phyloP scores from a whole-genome alignment of 495 filamentous ascomycete genomes.

The Aspergillus incahuasiensis region DNA sequence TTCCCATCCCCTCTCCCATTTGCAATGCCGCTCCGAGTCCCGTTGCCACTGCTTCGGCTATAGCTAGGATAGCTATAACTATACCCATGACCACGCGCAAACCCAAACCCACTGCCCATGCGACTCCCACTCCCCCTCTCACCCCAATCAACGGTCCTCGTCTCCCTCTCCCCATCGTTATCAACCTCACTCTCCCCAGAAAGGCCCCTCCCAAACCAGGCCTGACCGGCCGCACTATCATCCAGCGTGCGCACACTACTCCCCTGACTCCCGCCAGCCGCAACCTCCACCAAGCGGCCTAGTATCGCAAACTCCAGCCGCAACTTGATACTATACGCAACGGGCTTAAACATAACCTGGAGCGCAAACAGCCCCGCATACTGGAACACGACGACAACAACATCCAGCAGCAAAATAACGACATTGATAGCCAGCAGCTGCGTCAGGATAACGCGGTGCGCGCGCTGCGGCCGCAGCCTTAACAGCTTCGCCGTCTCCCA shows the following conservation, averaged over 20 bases:
- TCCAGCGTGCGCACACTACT: neutral
- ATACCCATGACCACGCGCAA: too few relatives aligned
- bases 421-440: conserved; percentile 49
- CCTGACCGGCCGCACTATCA: neutral
- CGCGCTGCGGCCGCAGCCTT: conserved; percentile 24
- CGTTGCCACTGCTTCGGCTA: too few relatives aligned
- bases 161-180: too few relatives aligned
- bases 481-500: conserved; percentile 46
- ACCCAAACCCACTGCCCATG: too few relatives aligned
- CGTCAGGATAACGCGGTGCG: conserved; percentile 25
- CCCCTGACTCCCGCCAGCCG: neutral
- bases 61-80: too few relatives aligned
- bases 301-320: conserved; percentile 52
- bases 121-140: too few relatives aligned
- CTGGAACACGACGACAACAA: conserved; percentile 41
- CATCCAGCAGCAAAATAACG: conserved; percentile 45
- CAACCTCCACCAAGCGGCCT: conserved; percentile 34
- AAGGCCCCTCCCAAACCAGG: neutral
- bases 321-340: conserved; percentile 51
- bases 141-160: too few relatives aligned
- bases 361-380: conserved; percentile 43
- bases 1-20: too few relatives aligned
- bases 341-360: conserved; percentile 47
- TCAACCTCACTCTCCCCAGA: neutral
- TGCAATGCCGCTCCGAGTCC: too few relatives aligned